phyloP scores from a whole-genome alignment of 345 rosid genomes.

The Populus deltoides region DNA sequence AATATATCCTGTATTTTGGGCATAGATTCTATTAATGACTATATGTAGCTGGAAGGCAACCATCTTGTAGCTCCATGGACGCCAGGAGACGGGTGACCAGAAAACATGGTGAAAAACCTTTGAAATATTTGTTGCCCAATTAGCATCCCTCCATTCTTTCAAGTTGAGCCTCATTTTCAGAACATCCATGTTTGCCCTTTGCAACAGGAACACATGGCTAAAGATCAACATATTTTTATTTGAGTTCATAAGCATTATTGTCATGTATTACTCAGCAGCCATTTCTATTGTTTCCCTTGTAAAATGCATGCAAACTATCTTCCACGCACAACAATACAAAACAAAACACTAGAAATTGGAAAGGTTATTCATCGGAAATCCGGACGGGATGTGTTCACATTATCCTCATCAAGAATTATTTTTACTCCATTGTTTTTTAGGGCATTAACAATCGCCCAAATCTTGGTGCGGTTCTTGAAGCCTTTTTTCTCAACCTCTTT shows the following conservation, averaged over 20 bases:
- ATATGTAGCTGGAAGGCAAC: too few relatives aligned
- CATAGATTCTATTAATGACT: too few relatives aligned
- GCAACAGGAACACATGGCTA: background rate
- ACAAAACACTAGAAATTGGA: background rate
- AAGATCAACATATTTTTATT: background rate
- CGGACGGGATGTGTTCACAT: background rate
- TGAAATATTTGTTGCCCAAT: background rate
- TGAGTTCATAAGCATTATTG: background rate
- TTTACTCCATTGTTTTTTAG: slow-evolving; percentile 73
- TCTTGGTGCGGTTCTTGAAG: slow-evolving; percentile 53
- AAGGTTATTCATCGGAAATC: background rate
- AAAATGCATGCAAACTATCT: background rate
- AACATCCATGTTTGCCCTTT: background rate
- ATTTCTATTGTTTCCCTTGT: background rate
- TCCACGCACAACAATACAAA: background rate
- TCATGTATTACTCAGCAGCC: background rate
- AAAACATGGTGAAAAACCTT: background rate
- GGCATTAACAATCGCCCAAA: slow-evolving; percentile 54
- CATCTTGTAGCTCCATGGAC: too few relatives aligned
- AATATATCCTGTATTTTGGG: too few relatives aligned
- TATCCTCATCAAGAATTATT: slow-evolving; percentile 54
- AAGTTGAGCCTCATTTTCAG: background rate
- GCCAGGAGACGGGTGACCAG: too few relatives aligned
- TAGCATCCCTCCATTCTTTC: background rate
- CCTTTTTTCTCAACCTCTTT: slow-evolving; percentile 87